Percentiles rank a stretch among this genome's conserved stretches.
These are phyloP conservation scores for Sanghuangporus weigelae DNA, from an alignment of 1,284 basidiomycete genomes.

Conservation along the genomic window DNA sequence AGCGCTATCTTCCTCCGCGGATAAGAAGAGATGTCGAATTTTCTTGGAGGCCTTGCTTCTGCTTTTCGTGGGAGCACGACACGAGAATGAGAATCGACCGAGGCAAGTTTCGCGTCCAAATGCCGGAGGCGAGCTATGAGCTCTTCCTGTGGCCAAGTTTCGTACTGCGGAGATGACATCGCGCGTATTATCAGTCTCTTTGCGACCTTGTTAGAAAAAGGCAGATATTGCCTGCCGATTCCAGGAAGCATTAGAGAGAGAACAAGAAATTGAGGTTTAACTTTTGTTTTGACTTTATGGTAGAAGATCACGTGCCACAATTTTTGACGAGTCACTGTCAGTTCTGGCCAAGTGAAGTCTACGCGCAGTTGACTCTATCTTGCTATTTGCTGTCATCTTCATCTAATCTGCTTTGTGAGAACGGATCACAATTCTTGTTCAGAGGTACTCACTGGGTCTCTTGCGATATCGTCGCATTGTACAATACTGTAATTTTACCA, in stretches of 20 bases:
- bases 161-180: conserved; percentile 33
- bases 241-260: not conserved
- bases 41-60: conserved; percentile 23
- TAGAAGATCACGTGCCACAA: not conserved
- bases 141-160: conserved; percentile 59
- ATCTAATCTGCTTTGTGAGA: not conserved
- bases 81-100: conserved; percentile 16
- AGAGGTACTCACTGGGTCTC: conserved; percentile 5
- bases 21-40: conserved; percentile 64
- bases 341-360: not conserved
- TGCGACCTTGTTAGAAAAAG: not conserved
- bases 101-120: conserved; percentile 27
- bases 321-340: conserved; percentile 3
- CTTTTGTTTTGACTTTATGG: not conserved
- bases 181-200: conserved; percentile 5
- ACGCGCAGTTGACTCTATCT: not conserved
- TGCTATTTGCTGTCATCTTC: not conserved
- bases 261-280: not conserved
- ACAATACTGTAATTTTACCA: conserved; percentile 5
- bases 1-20: conserved; percentile 86
- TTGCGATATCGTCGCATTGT: conserved; percentile 11
- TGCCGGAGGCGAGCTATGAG: conserved; percentile 57
- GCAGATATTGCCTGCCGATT: not conserved
- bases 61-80: conserved; percentile 3
- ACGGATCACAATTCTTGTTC: conserved; percentile 2